Percentiles rank a stretch among this genome's conserved stretches.
These are phyloP conservation scores for Apiotrichum porosum DNA, from an alignment of 1,284 basidiomycete species.

Conservation along the genomic window DNA sequence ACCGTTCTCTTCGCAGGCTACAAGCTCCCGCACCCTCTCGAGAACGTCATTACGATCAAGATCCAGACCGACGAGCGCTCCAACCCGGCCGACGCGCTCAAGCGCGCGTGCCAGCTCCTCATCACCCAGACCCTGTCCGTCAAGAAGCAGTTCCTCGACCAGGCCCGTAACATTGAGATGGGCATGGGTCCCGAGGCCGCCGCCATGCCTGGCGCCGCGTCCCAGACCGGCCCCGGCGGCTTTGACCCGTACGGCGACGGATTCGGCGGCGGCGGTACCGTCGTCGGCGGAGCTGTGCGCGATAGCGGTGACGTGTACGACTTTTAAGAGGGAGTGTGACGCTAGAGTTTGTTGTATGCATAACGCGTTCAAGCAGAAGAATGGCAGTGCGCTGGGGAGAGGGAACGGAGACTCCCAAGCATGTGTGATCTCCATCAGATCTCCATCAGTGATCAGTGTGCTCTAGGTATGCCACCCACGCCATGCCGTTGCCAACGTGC, in stretches of 20 bases:
- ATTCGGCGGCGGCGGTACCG: conserved; percentile 17
- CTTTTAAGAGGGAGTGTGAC: no score
- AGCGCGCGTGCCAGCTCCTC: conserved; percentile 75
- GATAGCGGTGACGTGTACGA: conserved; percentile 38
- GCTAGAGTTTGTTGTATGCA: conserved; percentile 17
- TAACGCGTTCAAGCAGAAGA: background rate
- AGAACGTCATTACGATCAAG: conserved; percentile 89
- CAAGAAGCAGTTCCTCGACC: conserved; percentile 51
- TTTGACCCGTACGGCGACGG: conserved; percentile 46
- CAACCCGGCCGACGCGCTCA: conserved; percentile 77
- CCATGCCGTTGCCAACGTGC: no score
- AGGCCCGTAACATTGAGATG: conserved; percentile 51
- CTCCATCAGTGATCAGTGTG: no score
- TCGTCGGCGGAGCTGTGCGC: conserved; percentile 13
- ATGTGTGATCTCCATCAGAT: no score
- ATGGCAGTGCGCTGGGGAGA: background rate
- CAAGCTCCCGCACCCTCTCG: conserved; percentile 93
- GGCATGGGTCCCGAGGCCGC: conserved; percentile 43
- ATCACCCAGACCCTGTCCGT: conserved; percentile 64
- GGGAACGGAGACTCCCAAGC: no score
- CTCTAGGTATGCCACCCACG: no score
- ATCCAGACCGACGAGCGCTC: conserved; percentile 88
- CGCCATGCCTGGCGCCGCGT: conserved; percentile 10
- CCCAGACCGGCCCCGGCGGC: conserved; percentile 3
- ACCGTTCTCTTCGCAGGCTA: conserved; percentile 92